Conservation (phyloP, 129 eudicot genomes). For the Smallanthus sonchifolius region DNA sequence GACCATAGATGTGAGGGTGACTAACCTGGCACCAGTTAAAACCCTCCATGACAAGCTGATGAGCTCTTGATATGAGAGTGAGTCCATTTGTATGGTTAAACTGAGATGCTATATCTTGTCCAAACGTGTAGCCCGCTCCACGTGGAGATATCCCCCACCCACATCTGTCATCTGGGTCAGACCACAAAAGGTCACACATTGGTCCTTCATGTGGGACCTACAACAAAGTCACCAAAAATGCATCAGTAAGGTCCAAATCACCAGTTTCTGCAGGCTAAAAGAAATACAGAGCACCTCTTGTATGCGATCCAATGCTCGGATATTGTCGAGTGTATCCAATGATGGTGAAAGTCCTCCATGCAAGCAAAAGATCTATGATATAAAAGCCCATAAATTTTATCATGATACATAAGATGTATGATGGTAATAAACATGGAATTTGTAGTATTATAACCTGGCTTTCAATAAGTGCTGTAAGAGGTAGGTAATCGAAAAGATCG, state of each 20-base stretch:
- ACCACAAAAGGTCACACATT: slow-evolving; percentile 93
- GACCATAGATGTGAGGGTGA: not conserved
- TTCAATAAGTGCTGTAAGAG: slow-evolving; percentile 80
- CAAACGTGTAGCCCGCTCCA: slow-evolving; percentile 91
- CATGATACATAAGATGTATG: not conserved
- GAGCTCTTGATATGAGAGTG: slow-evolving; percentile 78
- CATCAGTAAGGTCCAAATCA: not conserved
- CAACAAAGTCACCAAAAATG: not conserved
- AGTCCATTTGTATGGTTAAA: slow-evolving; percentile 92
- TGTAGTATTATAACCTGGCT: slow-evolving; percentile 57
- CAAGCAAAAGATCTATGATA: slow-evolving; percentile 68
- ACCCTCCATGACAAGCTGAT: slow-evolving; percentile 94
- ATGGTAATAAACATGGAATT: not conserved
- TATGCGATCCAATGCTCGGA: slow-evolving; percentile 83
- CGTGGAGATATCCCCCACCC: slow-evolving; percentile 96
- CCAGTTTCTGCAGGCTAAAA: not conserved
- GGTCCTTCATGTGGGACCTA: slow-evolving; percentile 97
- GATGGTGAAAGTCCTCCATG: slow-evolving; percentile 96
- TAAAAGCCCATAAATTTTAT: not conserved
- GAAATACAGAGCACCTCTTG: slow-evolving; percentile 54
- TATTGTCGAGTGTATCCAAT: slow-evolving; percentile 78
- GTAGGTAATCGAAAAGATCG: slow-evolving; percentile 79
- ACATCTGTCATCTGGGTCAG: slow-evolving; percentile 89
- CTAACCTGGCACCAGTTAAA: slow-evolving; percentile 89
- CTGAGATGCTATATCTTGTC: slow-evolving; percentile 82